Percentiles rank a stretch among this genome's conserved stretches.
Conservation (phyloP, 2,329 filamentous ascomycete species). For the Trichoderma citrinoviride region DNA sequence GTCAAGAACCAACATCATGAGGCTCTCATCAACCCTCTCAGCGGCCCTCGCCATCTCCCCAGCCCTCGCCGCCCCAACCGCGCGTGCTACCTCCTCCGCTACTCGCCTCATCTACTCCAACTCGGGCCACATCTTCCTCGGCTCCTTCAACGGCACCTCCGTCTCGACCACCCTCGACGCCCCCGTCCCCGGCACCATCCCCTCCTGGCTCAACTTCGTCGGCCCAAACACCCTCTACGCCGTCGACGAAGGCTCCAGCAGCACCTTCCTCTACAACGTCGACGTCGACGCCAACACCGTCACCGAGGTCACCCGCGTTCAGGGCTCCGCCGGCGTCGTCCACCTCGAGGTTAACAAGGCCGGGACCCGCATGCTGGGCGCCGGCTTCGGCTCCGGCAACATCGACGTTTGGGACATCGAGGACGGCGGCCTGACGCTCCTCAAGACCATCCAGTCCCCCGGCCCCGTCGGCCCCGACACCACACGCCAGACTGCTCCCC, state of each 20-base stretch:
- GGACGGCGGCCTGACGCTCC: conserved; percentile 36
- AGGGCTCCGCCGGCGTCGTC: conserved; percentile 45
- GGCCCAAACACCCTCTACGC: conserved; percentile 43
- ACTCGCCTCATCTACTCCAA: conserved; percentile 41
- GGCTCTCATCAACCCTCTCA: conserved; percentile 5
- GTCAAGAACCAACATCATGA: conserved; percentile 3
- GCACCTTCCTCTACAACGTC: conserved; percentile 41
- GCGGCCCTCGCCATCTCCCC: conserved; percentile 5
- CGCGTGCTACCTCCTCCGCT: not conserved
- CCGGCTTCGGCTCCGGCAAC: conserved; percentile 41
- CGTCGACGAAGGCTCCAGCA: conserved; percentile 46
- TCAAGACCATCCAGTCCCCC: conserved; percentile 40
- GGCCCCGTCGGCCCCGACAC: conserved; percentile 35
- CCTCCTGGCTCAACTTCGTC: conserved; percentile 48
- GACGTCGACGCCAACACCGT: conserved; percentile 33
- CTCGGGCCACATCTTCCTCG: conserved; percentile 41
- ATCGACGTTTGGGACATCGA: conserved; percentile 48
- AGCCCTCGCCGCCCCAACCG: not conserved
- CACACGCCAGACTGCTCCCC: conserved; percentile 32
- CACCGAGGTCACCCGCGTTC: conserved; percentile 28
- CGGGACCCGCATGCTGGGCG: conserved; percentile 45
- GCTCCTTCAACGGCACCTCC: conserved; percentile 41
- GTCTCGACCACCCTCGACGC: conserved; percentile 40
- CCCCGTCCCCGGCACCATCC: conserved; percentile 35
- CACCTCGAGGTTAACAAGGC: conserved; percentile 47